These are phyloP conservation scores for Prunus persica DNA, from an alignment of 306 rosid genomes.

Conservation along the genomic window Prunus_persica_NCBIv2 NC_034011.1:18007001-18007500, in stretches of 20 bases:
- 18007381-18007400: constrained; percentile 28
- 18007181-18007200: neutral
- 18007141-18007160: too few relatives aligned
- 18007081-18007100: too few relatives aligned
- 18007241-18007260: too few relatives aligned
- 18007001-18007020: rapidly evolving
- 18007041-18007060: too few relatives aligned
- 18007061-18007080: too few relatives aligned
- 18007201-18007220: neutral
- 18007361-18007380: constrained; percentile 3
- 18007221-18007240: neutral
- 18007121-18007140: too few relatives aligned
- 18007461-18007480: neutral
- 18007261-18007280: neutral
- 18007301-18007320: neutral
- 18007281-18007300: neutral
- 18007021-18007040: too few relatives aligned
- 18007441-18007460: constrained; percentile 32
- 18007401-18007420: constrained; percentile 1
- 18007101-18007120: too few relatives aligned
- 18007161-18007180: neutral
- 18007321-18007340: constrained; percentile 9
- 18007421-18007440: constrained; percentile 26
- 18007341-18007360: constrained; percentile 8
- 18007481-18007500: neutral